These are phyloP conservation scores for Aurantiochytrium sp. DNA, from an alignment of 108 stramenopile species.

Conservation along the genomic window DNA sequence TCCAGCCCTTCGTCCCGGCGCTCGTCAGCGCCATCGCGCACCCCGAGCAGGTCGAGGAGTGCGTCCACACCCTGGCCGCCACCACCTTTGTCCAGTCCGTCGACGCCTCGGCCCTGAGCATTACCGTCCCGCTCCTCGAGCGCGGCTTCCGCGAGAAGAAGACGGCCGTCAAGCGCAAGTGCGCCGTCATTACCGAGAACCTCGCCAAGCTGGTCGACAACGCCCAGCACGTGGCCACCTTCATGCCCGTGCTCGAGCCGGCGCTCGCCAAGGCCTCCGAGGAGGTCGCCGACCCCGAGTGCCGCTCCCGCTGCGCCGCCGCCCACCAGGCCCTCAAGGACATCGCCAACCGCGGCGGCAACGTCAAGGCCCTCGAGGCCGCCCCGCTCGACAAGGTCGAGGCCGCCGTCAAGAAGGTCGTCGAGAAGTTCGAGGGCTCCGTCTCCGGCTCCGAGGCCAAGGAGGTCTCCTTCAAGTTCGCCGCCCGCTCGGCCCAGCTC, in stretches of 20 bases:
- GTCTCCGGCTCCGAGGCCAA: constrained; percentile 57
- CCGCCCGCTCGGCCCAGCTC: background rate
- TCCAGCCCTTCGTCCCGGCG: constrained; percentile 74
- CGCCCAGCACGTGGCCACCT: constrained; percentile 88
- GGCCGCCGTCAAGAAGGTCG: constrained; percentile 71
- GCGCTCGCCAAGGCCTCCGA: constrained; percentile 86
- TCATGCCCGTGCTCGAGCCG: constrained; percentile 86
- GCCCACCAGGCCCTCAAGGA: constrained; percentile 21
- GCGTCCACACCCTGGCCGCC: constrained; percentile 91
- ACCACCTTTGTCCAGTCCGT: constrained; percentile 97
- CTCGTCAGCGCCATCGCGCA: constrained; percentile 83
- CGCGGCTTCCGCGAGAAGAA: constrained; percentile 87
- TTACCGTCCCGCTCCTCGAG: constrained; percentile 91
- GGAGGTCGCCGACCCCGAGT: constrained; percentile 76
- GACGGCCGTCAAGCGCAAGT: constrained; percentile 75
- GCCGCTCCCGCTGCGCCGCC: constrained; percentile 23
- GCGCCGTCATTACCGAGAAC: constrained; percentile 97
- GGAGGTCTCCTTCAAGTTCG: background rate
- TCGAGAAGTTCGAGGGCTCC: constrained; percentile 75
- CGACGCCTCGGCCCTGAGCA: constrained; percentile 92
- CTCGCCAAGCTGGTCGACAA: constrained; percentile 97
- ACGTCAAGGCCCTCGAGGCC: background rate
- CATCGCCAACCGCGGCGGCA: background rate
- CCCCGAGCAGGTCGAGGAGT: constrained; percentile 88
- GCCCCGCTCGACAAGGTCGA: constrained; percentile 46